Evolutionary conservation across 768 basidiomycete species (phyloP), one percentile per base, ranked within the genome.

Genomic region (Collybiopsis confluens): DNA sequence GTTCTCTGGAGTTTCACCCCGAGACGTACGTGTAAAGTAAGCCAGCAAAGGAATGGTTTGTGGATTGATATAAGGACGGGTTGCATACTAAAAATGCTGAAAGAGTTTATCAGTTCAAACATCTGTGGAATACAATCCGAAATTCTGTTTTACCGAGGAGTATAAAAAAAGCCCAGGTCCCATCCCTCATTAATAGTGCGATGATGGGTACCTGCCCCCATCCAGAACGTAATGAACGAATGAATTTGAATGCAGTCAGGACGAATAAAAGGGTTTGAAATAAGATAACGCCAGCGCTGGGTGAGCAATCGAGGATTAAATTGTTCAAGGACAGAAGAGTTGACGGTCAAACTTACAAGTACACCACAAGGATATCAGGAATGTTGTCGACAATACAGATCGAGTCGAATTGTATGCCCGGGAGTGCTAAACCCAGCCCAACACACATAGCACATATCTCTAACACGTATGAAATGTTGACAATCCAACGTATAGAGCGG

Each of bases 121-220:
- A 28, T 28, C 7, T 15, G 28, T 18, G 36, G 7, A 20, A 37
- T 28, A 11, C 11, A 4, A 45, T 35, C 9, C n/a, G n/a, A n/a
- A n/a, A n/a, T n/a, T n/a, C n/a, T n/a, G n/a, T n/a, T 62, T 23
- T 46, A 78, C 78, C 51, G 54, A 75, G 73, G 8, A 77, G 56
- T 2, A 72, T 43, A 28, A 73, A 41, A 60, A 74, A 78, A 1
- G 74, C 72, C 66, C 73, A 71, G 2, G 72, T 70, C 6, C 78
- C 72, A 60, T 80, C 78, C n/a, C 71, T 70, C 59, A 75, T 65
- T 13, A 79, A 63, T 42, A 78, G 57, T 4, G 66, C 55, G 11
- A 76, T 56, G 6, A 79, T 59, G 0, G 73, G 76, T 1, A 71
- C 68, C 45, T 73, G 68, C 24, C 72, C 73, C 73, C 72, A 73